Percentiles rank a stretch among this genome's conserved stretches.
phyloP scores from a whole-genome alignment of 176 grass and related monocot genomes.

The Cenchrus fungigraminus region DNA sequence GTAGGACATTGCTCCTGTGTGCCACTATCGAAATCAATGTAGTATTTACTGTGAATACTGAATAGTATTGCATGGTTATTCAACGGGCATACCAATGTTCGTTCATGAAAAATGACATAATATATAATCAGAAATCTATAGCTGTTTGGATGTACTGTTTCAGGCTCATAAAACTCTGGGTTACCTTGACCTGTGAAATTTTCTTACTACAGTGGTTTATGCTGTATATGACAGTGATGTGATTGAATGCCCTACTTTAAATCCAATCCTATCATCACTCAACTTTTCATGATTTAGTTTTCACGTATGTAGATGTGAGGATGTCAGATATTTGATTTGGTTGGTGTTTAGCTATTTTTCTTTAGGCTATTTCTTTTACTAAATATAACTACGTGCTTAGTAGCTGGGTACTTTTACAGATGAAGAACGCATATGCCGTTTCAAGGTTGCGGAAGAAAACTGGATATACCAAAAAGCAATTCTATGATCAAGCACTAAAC shows the following conservation, averaged over 20 bases:
- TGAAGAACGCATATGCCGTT: conserved; percentile 97
- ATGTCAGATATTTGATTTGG: conserved; percentile 34
- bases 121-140: conserved; percentile 9
- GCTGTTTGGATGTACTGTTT: conserved; percentile 19
- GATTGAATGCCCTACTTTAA: conserved; percentile 14
- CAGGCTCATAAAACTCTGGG: conserved; percentile 5
- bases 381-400: conserved; percentile 24
- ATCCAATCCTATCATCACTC: background rate
- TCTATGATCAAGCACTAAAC: conserved; percentile 85
- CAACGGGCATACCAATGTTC: background rate
- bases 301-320: background rate
- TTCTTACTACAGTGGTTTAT: conserved; percentile 9
- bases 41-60: background rate
- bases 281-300: conserved; percentile 26
- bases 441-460: conserved; percentile 78
- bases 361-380: conserved; percentile 1
- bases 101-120: background rate
- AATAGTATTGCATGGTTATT: background rate
- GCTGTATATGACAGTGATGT: conserved; percentile 24
- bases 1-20: background rate
- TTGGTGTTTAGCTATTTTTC: conserved; percentile 5
- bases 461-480: conserved; percentile 86
- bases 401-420: conserved; percentile 56
- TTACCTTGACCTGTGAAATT: background rate
- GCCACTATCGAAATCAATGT: background rate